Base-by-base conservation (phyloP, 106 monocot genomes). In the Vanilla planifolia region DNA sequence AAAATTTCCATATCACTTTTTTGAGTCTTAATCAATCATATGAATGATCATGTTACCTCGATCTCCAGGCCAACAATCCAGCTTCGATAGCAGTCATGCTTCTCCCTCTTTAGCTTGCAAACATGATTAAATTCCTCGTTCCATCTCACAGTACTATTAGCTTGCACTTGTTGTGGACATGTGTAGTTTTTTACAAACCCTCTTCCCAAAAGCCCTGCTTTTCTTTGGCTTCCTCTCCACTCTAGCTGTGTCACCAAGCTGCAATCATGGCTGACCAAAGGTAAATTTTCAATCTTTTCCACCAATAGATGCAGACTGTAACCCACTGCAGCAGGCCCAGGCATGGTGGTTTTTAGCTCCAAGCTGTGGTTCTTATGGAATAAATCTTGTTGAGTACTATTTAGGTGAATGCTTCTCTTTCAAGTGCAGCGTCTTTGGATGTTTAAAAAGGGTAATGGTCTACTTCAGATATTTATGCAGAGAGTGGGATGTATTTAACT, bases 21-120 rank as follows among this genome's bases (percentile, higher is more conserved):
- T n/a, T n/a, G n/a, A n/a, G n/a, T n/a, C n/a, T n/a, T n/a, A 10
- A 8, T 23, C 8, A 23, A 26, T 50, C 36, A 33, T n/a, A n/a
- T n/a, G n/a, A n/a, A 34, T 35, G 43, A 24, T 3, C 23, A 34
- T 60, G 69, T 77, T 65, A 81, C 81, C 52, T 62, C 44, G 19
- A 81, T 65, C 42, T 65, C 14, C 13, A 81, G 52, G n/a, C 52
- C 39, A 52, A 81, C 60, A 55, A 67, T 61, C 81, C 81, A 77
- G 19, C 65, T 67, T 40, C 26, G 68, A 45, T 66, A 81, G 15
- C 43, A 46, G 29, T 51, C 51, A 28, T 39, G 20, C 2, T 61
- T 62, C 7, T 43, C 51, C 43, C 48, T 72, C 39, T 68, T 60
- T 47, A 75, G 71, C 63, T 73, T 68, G 68, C 67, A 71, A 43